phyloP scores from a whole-genome alignment of 345 rosid genomes.

The rapeseed (Brassica napus) region Da-Ae NC_063440.1:21175501-21176000 shows the following conservation, averaged over 20 bases:
- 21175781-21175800: constrained; percentile 24
- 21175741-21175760: not conserved
- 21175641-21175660: not conserved
- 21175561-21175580: not conserved
- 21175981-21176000: not conserved
- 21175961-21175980: not conserved
- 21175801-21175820: constrained; percentile 7
- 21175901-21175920: constrained; percentile 27
- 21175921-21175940: constrained; percentile 8
- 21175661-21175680: not conserved
- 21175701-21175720: not conserved
- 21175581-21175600: not conserved
- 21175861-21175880: constrained; percentile 34
- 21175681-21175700: not conserved
- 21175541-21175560: not conserved
- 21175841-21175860: constrained; percentile 21
- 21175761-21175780: not conserved
- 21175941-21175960: not conserved
- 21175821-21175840: constrained; percentile 10
- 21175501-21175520: not conserved
- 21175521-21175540: not conserved
- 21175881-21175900: constrained; percentile 25
- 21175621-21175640: not conserved
- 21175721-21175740: not conserved
- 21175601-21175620: not conserved